These are phyloP conservation scores for Cercophora scortea DNA, from an alignment of 495 filamentous ascomycete genomes.

Conservation along the genomic window DNA sequence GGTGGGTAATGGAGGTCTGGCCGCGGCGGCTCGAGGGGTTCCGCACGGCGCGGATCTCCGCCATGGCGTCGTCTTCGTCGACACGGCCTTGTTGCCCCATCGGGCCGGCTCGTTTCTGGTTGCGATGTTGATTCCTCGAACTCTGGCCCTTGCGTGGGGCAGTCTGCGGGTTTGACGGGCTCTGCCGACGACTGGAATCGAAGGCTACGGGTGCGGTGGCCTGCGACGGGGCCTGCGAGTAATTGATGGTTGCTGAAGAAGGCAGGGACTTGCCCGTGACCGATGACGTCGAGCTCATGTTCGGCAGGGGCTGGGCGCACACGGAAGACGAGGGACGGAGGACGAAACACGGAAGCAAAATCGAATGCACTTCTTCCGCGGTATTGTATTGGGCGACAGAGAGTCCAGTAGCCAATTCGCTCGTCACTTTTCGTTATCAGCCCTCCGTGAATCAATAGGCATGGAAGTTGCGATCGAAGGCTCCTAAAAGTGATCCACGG, in stretches of 20 bases:
- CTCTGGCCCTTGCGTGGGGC: constrained; percentile 66
- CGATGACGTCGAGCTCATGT: constrained; percentile 39
- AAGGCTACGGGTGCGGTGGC: constrained; percentile 30
- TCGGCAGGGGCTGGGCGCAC: not conserved
- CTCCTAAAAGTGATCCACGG: no score
- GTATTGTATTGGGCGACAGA: no score
- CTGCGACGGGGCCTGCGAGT: constrained; percentile 15
- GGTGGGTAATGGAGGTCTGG: constrained; percentile 92
- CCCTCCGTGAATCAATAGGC: no score
- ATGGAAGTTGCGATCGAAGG: no score
- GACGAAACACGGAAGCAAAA: no score
- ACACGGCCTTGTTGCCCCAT: constrained; percentile 14
- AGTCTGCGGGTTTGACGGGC: constrained; percentile 45
- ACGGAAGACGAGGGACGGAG: not conserved
- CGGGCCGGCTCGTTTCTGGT: constrained; percentile 38
- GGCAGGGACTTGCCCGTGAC: constrained; percentile 37
- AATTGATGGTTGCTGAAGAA: constrained; percentile 16
- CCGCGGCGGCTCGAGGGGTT: constrained; percentile 80
- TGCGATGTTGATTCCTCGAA: constrained; percentile 64
- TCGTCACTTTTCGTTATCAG: no score
- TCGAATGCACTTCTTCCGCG: no score
- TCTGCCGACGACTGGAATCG: constrained; percentile 55
- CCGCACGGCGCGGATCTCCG: constrained; percentile 76
- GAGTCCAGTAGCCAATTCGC: no score
- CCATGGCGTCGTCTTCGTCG: constrained; percentile 69